Evolutionary conservation across 176 grass and related monocot genomes (phyloP), one percentile per base, ranked within the genome.

Genomic region (Lolium rigidum): DNA sequence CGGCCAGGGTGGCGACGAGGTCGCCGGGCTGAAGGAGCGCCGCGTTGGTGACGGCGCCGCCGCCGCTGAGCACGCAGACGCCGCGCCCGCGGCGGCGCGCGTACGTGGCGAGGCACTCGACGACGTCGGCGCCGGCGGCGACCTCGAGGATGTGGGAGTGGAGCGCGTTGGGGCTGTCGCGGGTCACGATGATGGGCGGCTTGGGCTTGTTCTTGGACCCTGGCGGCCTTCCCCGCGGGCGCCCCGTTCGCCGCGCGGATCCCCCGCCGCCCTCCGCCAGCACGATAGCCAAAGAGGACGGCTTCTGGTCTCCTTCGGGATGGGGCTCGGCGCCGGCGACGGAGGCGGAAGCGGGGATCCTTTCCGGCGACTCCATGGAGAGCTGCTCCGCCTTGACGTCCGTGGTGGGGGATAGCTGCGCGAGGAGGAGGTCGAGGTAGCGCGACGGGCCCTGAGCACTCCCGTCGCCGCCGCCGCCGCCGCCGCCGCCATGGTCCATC

Each of bases 131-230:
- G 67, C 97, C 97, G 21, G 58, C 82, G 48, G 94, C 80, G 12
- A 99, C 71, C 86, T 99, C 94, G 78, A 99, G 87, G 61, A 99
- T 83, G 76, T 99, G 97, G 44, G 94, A 99, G 76, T 87, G 94
- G 69, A 99, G 78, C 5, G 94, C 87, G 87, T 97, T 91, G 64
- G 97, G 97, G 72, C 87, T 99, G 73, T 99, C 94, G 50, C 89
- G 65, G 44, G 87, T 97, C 4, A 99, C 87, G 81, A 99, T 87
- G 83, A 99, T 93, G 28, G 97, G 97, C 15, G 94, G 92, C 89
- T 97, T 93, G 39, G 90, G 94, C 88, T 94, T 94, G 92, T 96
- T 99, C 87, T 94, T 99, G 11, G 97, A 96, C 11, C 94, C 97
- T 3, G 80, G 18, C 16, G 94, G 97, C 49, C 97, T 88, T 16